Evolutionary conservation across 225 moss, liverwort and hornwort species (phyloP), one percentile per base, ranked within the genome.

Genomic region (Neckera pumila): DNA sequence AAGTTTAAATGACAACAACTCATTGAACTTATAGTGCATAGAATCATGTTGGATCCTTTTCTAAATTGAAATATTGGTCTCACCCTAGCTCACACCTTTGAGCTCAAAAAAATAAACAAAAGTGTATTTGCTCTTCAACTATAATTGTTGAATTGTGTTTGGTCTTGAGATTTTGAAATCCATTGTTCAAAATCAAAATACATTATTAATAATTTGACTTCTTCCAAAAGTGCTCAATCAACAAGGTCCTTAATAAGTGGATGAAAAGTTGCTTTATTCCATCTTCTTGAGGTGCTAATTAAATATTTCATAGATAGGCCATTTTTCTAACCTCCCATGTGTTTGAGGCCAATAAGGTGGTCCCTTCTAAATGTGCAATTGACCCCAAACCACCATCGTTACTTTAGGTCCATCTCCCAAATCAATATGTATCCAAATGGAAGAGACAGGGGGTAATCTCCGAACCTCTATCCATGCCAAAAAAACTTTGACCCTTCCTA

Each of bases 11-110:
- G 15, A 42, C 3, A 67, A 7, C 9, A 71, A 71, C 2, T 26
- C 42, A 71, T 5, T 16, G 5, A 27, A 71, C 3, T 42, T 5
- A 42, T 42, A 26, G 9, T 42, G 5, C 42, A 15, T 40, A 42
- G 0, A 0, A 42, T 26, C 6, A 15, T 1, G 4, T 42, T 26
- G 4, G 4, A 0, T 42, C 2, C 1, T 42, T 26, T 26, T 25
- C 14, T 9, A 42, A 15, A 71, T 14, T 42, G 3, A 25, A 71
- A 42, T 26, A 42, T 2, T 71, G 2, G 20, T 42, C 26, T 42
- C 17, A 69, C 38, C 7, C 0, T 69, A 17, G 17, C 53, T 56
- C 4, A 38, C 4, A 21, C 17, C 9, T 34, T 65, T 36, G 3
- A 36, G 5, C 19, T 19, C 20, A 40, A 70, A 40, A 2, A 40